Conservation (phyloP, 2,329 filamentous ascomycete genomes). For the Trichoderma sp. region DNA sequence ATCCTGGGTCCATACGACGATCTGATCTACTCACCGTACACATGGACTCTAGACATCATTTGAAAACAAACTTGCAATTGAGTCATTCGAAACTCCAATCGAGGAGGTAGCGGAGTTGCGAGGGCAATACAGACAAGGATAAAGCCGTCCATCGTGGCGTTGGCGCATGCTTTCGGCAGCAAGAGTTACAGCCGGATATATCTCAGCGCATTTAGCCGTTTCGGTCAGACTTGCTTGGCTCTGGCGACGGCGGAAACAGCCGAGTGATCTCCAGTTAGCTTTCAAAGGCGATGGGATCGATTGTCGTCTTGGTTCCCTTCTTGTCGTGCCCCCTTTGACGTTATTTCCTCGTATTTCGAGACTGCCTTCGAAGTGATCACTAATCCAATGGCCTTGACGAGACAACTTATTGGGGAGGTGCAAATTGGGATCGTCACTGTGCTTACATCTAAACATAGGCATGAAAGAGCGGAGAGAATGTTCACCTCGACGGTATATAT, state of each 20-base stretch:
- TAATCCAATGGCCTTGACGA: background rate
- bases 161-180: background rate
- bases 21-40: background rate
- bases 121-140: background rate
- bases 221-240: background rate
- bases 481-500: background rate
- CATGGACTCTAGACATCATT: background rate
- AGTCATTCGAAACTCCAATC: background rate
- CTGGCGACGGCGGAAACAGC: background rate
- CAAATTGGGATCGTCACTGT: background rate
- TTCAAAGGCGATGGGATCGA: background rate
- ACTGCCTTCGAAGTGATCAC: background rate
- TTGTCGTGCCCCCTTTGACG: background rate
- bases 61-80: background rate
- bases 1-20: background rate
- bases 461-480: background rate
- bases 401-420: background rate
- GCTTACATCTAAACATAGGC: background rate
- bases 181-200: background rate
- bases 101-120: background rate
- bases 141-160: too few relatives aligned
- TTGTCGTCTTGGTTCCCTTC: background rate
- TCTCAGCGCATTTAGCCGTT: background rate
- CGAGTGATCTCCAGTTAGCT: background rate
- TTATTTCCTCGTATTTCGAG: slow-evolving; percentile 5